Conservation (phyloP, 805 yeast genomes). For the Kuraishia capsulata region DNA sequence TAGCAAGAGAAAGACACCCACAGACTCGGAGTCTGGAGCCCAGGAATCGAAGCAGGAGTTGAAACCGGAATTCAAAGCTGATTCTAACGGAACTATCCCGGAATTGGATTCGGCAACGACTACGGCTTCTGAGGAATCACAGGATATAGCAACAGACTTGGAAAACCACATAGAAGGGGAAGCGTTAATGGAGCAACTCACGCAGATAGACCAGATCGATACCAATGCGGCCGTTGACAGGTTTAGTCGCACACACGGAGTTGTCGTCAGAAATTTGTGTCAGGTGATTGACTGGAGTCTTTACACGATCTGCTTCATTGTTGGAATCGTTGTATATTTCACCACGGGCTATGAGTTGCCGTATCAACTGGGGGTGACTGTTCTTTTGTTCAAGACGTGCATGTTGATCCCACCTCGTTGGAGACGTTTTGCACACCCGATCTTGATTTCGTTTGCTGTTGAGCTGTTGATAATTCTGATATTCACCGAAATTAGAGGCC, state of each 20-base stretch:
- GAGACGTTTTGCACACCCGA: constrained; percentile 59
- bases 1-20: constrained; percentile 2
- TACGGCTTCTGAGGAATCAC: not conserved
- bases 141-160: too few species aligned
- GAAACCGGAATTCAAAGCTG: constrained; percentile 6
- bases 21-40: constrained; percentile 13
- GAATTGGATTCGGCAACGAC: not conserved
- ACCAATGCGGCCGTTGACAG: not conserved
- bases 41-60: constrained; percentile 10
- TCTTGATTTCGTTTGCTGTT: constrained; percentile 54
- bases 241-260: too few species aligned
- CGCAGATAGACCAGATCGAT: constrained; percentile 2
- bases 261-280: too few species aligned
- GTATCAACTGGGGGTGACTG: constrained; percentile 52
- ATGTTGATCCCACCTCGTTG: constrained; percentile 34
- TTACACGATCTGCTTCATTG: constrained; percentile 36
- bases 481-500: constrained; percentile 40
- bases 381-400: constrained; percentile 43
- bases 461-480: constrained; percentile 57
- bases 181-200: not conserved
- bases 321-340: constrained; percentile 55
- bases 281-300: constrained; percentile 40
- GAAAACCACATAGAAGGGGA: too few species aligned
- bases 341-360: constrained; percentile 48
- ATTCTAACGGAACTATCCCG: not conserved